Conservation (phyloP, 2,329 filamentous ascomycete genomes). For the Talaromyces sp. region DNA sequence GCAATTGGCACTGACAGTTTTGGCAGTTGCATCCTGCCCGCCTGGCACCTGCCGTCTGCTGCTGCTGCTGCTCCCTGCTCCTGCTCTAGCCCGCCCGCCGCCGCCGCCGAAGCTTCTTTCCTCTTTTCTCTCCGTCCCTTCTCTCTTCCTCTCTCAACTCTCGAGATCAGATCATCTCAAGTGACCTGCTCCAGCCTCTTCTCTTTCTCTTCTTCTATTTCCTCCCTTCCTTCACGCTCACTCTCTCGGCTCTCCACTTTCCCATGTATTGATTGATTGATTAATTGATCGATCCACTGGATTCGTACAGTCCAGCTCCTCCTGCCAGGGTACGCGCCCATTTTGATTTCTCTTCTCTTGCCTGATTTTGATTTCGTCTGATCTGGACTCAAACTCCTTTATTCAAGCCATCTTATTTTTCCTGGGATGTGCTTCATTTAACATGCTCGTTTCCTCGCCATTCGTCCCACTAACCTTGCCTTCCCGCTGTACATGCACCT, state of each 20-base stretch:
- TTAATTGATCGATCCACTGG: slow-evolving; percentile 16
- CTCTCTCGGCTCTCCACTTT: not conserved
- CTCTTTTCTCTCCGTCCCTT: slow-evolving; percentile 2
- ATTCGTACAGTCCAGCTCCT: slow-evolving; percentile 10
- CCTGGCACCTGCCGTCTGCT: slow-evolving; percentile 3
- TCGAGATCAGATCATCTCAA: not conserved
- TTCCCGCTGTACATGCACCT: slow-evolving; percentile 18
- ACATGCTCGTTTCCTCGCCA: slow-evolving; percentile 16
- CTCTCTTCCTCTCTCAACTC: not conserved
- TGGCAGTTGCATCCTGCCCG: slow-evolving; percentile 6
- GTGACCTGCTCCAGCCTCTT: not conserved
- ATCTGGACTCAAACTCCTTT: slow-evolving; percentile 11
- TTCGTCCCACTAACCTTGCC: slow-evolving; percentile 14
- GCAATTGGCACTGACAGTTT: slow-evolving; percentile 11
- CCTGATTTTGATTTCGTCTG: slow-evolving; percentile 22
- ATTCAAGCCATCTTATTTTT: slow-evolving; percentile 12
- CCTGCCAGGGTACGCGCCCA: slow-evolving; percentile 4
- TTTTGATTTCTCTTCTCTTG: slow-evolving; percentile 12
- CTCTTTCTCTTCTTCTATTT: not conserved
- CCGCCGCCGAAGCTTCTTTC: slow-evolving; percentile 12
- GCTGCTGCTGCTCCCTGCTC: not conserved
- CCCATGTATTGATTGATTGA: slow-evolving; percentile 10
- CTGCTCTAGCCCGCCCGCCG: slow-evolving; percentile 10
- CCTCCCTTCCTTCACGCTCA: not conserved
- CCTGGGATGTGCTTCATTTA: slow-evolving; percentile 12